phyloP scores from a whole-genome alignment of 345 rosid species.

The Camelina hispida region DNA sequence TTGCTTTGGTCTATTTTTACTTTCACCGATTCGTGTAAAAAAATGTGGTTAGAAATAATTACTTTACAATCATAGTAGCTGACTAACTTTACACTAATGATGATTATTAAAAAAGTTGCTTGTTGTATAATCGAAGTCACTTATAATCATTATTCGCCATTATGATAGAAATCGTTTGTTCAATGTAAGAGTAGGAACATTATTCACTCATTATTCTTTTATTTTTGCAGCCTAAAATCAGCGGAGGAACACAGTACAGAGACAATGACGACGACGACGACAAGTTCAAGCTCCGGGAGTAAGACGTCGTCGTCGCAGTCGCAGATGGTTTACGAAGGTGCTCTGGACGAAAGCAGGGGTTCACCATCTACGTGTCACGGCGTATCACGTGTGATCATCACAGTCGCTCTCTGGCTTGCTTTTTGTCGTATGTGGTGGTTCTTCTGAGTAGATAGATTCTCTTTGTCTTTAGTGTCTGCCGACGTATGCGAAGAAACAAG shows the following conservation, averaged over 20 bases:
- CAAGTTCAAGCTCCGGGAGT: constrained; percentile 2
- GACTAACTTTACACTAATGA: too few relatives aligned
- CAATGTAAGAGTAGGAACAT: too few relatives aligned
- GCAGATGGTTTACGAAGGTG: constrained; percentile 70
- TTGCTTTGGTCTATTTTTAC: not conserved
- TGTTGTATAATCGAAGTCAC: constrained; percentile 13
- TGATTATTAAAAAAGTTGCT: not conserved
- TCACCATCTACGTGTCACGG: constrained; percentile 36
- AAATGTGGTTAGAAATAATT: not conserved
- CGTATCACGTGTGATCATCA: constrained; percentile 25
- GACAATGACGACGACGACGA: not conserved
- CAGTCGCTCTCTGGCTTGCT: constrained; percentile 33
- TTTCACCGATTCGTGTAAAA: not conserved
- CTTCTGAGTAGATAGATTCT: constrained; percentile 32
- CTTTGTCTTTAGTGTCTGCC: not conserved
- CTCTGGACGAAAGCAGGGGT: constrained; percentile 48
- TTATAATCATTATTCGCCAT: too few relatives aligned
- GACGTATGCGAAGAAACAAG: constrained; percentile 7
- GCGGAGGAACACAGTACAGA: constrained; percentile 45
- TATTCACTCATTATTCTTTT: not conserved
- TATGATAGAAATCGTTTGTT: too few relatives aligned
- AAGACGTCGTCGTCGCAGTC: constrained; percentile 12
- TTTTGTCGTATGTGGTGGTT: constrained; percentile 46
- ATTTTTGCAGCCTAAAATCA: constrained; percentile 62
- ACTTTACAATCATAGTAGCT: not conserved